A percentile compares a stretch with the other conserved stretches of the same genome.
Conservation (phyloP, 2,329 filamentous ascomycete species). For the Scytalidium sp. region DNA sequence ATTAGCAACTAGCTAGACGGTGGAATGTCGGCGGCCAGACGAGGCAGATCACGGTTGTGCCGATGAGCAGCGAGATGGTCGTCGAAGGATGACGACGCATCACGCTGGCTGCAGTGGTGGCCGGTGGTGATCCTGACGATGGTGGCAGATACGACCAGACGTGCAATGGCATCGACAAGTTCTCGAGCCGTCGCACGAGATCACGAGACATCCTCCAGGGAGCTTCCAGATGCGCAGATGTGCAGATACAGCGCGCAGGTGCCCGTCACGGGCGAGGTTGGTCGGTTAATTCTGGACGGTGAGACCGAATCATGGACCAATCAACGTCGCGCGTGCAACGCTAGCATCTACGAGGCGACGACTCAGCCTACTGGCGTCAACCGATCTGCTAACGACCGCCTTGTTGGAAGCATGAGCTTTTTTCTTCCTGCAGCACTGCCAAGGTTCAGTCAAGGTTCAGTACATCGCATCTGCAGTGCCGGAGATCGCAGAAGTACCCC, state of each 20-base stretch:
- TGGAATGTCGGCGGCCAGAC: neutral
- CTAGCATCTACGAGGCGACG: neutral
- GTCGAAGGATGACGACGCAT: neutral
- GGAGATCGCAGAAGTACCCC: neutral
- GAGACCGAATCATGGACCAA: neutral
- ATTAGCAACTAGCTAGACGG: neutral
- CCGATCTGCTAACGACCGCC: neutral
- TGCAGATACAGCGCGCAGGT: neutral
- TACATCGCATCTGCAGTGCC: neutral
- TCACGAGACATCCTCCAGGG: neutral
- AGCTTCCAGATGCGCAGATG: neutral
- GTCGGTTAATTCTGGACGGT: neutral
- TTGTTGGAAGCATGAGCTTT: neutral
- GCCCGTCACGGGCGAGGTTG: no score
- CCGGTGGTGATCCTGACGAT: neutral
- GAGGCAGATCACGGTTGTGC: neutral
- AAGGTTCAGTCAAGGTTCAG: no score
- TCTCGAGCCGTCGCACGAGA: neutral
- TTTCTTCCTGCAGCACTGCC: no score
- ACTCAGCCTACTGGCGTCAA: neutral
- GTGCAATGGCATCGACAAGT: neutral
- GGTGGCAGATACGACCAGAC: neutral
- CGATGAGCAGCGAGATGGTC: neutral
- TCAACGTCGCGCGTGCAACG: neutral
- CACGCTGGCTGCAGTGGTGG: neutral